Conservation (phyloP, 2,329 filamentous ascomycete genomes). For the Hypoxylon sp. region DNA sequence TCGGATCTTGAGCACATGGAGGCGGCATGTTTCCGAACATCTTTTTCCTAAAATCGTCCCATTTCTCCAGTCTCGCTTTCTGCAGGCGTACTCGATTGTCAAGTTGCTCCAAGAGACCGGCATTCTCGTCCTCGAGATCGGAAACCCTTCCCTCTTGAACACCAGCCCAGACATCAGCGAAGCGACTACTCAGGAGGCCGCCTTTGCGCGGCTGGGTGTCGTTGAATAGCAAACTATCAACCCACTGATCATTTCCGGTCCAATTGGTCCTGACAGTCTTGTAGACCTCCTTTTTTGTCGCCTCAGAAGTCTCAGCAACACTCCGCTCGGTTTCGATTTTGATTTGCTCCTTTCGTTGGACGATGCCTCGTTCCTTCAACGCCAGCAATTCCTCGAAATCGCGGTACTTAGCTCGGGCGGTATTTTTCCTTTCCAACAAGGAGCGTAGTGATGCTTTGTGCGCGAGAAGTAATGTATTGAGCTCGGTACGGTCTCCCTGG, state of each 20-base stretch:
- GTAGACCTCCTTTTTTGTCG: slow-evolving; percentile 65
- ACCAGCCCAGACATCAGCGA: slow-evolving; percentile 78
- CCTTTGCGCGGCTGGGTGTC: slow-evolving; percentile 70
- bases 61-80: slow-evolving; percentile 75
- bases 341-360: slow-evolving; percentile 64
- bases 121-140: slow-evolving; percentile 66
- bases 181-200: slow-evolving; percentile 74
- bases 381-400: slow-evolving; percentile 76
- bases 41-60: slow-evolving; percentile 75
- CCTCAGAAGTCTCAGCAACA: slow-evolving; percentile 56
- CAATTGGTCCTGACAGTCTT: slow-evolving; percentile 78
- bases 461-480: slow-evolving; percentile 78
- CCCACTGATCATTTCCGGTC: slow-evolving; percentile 82
- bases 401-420: slow-evolving; percentile 68
- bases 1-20: slow-evolving; percentile 43
- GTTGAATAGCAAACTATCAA: slow-evolving; percentile 77
- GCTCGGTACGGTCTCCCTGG: slow-evolving; percentile 64
- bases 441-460: slow-evolving; percentile 76
- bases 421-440: slow-evolving; percentile 70
- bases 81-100: slow-evolving; percentile 77
- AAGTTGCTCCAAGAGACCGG: slow-evolving; percentile 76
- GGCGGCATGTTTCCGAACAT: slow-evolving; percentile 57
- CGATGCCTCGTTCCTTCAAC: slow-evolving; percentile 71
- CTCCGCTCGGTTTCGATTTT: slow-evolving; percentile 47
- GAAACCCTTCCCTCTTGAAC: slow-evolving; percentile 71